Evolutionary conservation across 2,329 filamentous ascomycete species (phyloP).

Genomic region (Neofusicoccum ribis): DNA sequence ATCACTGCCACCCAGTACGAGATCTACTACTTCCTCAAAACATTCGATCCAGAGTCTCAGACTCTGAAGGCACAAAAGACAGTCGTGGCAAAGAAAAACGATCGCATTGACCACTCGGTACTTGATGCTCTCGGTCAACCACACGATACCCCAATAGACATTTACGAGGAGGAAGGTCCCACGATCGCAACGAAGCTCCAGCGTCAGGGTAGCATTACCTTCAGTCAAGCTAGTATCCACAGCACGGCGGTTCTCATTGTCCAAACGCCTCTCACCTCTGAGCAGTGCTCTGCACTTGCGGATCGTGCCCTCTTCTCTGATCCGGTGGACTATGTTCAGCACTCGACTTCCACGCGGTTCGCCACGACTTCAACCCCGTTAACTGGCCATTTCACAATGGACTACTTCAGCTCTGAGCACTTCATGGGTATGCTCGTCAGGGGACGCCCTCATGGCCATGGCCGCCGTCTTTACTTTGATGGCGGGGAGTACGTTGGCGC

Average conservation of each 20-base stretch:
- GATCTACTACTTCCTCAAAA: slow-evolving; percentile 44
- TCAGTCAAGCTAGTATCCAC: slow-evolving; percentile 27
- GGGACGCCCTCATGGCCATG: slow-evolving; percentile 54
- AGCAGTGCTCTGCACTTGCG: slow-evolving; percentile 33
- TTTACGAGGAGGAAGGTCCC: slow-evolving; percentile 51
- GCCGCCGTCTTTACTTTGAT: slow-evolving; percentile 53
- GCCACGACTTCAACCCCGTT: slow-evolving; percentile 39
- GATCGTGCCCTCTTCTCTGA: slow-evolving; percentile 37
- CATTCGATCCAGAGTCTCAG: slow-evolving; percentile 40
- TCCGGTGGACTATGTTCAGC: slow-evolving; percentile 45
- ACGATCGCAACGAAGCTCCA: slow-evolving; percentile 24
- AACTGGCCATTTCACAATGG: slow-evolving; percentile 51
- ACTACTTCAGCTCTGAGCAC: slow-evolving; percentile 57
- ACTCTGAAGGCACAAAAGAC: slow-evolving; percentile 34
- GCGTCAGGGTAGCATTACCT: slow-evolving; percentile 34
- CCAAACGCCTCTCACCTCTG: slow-evolving; percentile 27
- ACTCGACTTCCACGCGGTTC: slow-evolving; percentile 43
- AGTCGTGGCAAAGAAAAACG: slow-evolving; percentile 32
- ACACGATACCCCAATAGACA: slow-evolving; percentile 44
- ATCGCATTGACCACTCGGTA: slow-evolving; percentile 37
- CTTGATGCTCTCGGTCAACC: slow-evolving; percentile 31
- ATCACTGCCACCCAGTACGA: slow-evolving; percentile 30
- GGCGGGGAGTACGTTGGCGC: slow-evolving; percentile 59
- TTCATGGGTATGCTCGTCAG: slow-evolving; percentile 55
- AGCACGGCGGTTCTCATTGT: slow-evolving; percentile 35